phyloP scores from a whole-genome alignment of 2,329 filamentous ascomycete species.

The Malbranchea zuffiana region DNA sequence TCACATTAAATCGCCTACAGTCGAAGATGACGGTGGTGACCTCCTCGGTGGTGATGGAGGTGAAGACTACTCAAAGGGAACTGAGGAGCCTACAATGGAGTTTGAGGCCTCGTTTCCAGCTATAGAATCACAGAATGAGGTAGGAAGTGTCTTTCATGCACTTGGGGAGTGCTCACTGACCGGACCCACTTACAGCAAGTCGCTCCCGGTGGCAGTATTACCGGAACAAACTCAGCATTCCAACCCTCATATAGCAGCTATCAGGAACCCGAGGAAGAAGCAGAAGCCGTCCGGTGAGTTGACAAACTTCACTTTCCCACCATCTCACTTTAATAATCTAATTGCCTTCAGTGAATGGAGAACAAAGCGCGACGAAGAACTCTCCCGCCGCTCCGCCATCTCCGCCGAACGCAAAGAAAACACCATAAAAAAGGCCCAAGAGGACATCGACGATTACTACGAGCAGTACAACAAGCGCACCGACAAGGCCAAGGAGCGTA shows the following conservation, averaged over 20 bases:
- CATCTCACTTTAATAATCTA: not conserved
- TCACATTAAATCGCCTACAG: constrained; percentile 44
- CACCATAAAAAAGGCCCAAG: constrained; percentile 77
- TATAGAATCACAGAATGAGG: constrained; percentile 62
- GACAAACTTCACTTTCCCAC: not conserved
- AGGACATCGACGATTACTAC: constrained; percentile 98
- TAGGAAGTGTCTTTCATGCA: constrained; percentile 28
- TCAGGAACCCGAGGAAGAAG: constrained; percentile 62
- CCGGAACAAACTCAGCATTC: constrained; percentile 53
- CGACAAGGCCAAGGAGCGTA: constrained; percentile 83
- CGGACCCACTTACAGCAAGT: constrained; percentile 44
- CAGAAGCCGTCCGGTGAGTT: constrained; percentile 62
- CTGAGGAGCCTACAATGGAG: constrained; percentile 40
- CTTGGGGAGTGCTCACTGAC: constrained; percentile 4
- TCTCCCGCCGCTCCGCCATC: constrained; percentile 73
- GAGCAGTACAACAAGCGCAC: constrained; percentile 98
- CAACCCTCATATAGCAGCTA: constrained; percentile 42
- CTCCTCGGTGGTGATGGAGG: constrained; percentile 54
- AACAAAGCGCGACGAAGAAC: constrained; percentile 70
- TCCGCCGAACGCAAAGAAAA: constrained; percentile 72
- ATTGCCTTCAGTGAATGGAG: constrained; percentile 59
- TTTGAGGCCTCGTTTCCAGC: constrained; percentile 91
- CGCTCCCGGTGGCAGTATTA: constrained; percentile 68
- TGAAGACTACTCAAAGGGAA: constrained; percentile 21
- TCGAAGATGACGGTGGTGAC: constrained; percentile 56